Conservation (phyloP, 1,139 yeast species). For the Lodderomyces beijingensis region DNA sequence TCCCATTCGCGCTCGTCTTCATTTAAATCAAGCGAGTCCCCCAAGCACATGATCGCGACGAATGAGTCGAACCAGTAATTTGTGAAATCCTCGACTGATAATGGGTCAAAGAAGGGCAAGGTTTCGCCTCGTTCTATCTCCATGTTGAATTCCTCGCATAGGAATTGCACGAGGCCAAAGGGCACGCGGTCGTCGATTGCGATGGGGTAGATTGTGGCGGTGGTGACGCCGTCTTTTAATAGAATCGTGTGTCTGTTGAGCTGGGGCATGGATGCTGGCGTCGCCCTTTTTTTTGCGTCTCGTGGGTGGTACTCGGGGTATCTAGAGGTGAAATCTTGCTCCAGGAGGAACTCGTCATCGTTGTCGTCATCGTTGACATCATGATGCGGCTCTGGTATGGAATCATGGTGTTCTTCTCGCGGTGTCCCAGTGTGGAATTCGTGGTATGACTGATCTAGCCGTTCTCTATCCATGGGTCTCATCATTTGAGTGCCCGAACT, state of each 20-base stretch:
- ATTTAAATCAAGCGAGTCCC: slow-evolving; percentile 58
- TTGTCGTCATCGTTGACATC: no score
- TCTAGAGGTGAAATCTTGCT: no score
- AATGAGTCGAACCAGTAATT: slow-evolving; percentile 79
- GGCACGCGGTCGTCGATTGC: slow-evolving; percentile 64
- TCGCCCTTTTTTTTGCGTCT: not conserved
- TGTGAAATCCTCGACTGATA: slow-evolving; percentile 69
- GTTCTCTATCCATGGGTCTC: no score
- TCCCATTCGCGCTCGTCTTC: slow-evolving; percentile 63
- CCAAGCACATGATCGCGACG: slow-evolving; percentile 83
- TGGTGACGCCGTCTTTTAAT: slow-evolving; percentile 82
- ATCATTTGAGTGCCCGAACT: no score
- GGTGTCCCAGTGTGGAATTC: no score
- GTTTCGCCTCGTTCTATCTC: slow-evolving; percentile 90
- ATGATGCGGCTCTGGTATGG: no score
- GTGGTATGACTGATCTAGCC: no score
- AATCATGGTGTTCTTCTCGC: no score
- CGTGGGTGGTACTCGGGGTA: no score
- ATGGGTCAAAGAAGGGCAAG: slow-evolving; percentile 74
- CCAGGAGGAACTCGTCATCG: no score
- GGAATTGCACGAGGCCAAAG: slow-evolving; percentile 67
- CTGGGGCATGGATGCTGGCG: not conserved
- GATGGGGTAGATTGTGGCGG: slow-evolving; percentile 89
- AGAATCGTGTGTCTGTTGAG: slow-evolving; percentile 51
- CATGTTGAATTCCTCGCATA: slow-evolving; percentile 90